Base-by-base conservation (phyloP, 106 monocot species). In the Dendrobium huoshanense region DNA sequence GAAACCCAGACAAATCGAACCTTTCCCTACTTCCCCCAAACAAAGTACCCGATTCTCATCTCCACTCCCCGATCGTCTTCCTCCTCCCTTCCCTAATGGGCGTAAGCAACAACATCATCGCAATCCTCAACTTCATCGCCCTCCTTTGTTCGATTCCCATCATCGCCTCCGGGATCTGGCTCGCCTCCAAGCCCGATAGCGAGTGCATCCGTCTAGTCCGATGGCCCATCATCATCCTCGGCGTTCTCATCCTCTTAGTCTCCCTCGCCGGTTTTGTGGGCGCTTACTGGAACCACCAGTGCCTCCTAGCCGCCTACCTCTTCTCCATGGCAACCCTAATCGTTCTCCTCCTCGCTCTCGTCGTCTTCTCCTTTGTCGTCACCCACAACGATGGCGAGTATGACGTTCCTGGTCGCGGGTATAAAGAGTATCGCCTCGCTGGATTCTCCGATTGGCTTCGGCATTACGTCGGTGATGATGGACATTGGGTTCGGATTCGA, bases 231-330 rank as follows among this genome's bases (percentile, higher is more conserved):
- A 48, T 92, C 85, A 83, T 97, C 83, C 88, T 97, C 54, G 96
- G 96, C 76, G 44, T 86, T 77, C 90, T 97, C 79, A 31, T 97
- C 89, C 87, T 97, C 83, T 88, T 97, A 76, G 94, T 92, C 83
- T 88, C 96, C 73, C 94, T 97, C 65, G 87, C 92, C 64, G 96
- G 94, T 33, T 97, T 97, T 89, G 87, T 89, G 47, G 96, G 96
- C 73, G 92, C 94, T 81, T 87, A 84, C 87, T 97, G 94, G 94
- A 87, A 91, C 85, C 86, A 73, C 27, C 89, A 79, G 72, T 59
- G 87, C 84, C 94, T 97, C 78, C 92, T 97, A 33, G 90, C 89
- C 19, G 9, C 77, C 80, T 91, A 94, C 90, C 96, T 94, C 77
- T 82, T 94, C 85, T 79, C 75, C 85, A 97, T 94, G 94, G 96